These are phyloP conservation scores for Triadica sebifera DNA, from an alignment of 345 rosid species.

Conservation along the genomic window DNA sequence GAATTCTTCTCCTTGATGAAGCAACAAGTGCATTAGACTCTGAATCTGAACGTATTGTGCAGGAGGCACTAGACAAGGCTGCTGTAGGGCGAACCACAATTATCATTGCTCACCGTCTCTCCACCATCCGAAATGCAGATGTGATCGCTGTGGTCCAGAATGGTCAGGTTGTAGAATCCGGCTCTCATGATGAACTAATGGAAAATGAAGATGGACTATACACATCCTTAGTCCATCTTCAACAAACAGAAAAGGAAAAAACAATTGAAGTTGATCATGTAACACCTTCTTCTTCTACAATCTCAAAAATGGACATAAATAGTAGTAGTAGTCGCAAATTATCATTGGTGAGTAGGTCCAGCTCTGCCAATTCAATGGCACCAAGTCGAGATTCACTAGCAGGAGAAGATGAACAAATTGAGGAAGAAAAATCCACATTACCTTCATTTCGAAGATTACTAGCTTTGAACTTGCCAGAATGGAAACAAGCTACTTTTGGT, in stretches of 20 bases:
- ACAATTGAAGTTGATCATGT: conserved; percentile 2
- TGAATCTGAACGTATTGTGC: conserved; percentile 36
- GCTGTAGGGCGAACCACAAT: conserved; percentile 34
- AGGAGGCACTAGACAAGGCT: conserved; percentile 36
- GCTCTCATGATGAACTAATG: conserved; percentile 35
- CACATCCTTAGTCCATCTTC: conserved; percentile 26
- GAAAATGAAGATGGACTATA: conserved; percentile 27
- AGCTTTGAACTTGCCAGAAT: conserved; percentile 30
- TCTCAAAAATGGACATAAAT: conserved; percentile 36
- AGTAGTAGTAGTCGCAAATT: conserved; percentile 41
- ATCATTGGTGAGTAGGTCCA: conserved; percentile 52
- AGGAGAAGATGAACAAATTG: conserved; percentile 2
- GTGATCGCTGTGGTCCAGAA: conserved; percentile 29
- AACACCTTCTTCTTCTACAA: conserved; percentile 22
- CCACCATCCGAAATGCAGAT: conserved; percentile 35
- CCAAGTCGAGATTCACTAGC: conserved; percentile 11
- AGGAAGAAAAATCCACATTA: conserved; percentile 10
- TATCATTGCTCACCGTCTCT: conserved; percentile 37
- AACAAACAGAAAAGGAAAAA: conserved; percentile 19
- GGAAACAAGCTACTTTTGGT: conserved; percentile 33
- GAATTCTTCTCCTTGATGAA: conserved; percentile 41
- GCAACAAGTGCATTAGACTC: conserved; percentile 45
- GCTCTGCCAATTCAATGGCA: conserved; percentile 47
- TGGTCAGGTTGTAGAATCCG: conserved; percentile 34
- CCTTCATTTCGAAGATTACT: conserved; percentile 31